Conservation (phyloP, 2,329 filamentous ascomycete species). For the Hirsutella thompsonii region DNA sequence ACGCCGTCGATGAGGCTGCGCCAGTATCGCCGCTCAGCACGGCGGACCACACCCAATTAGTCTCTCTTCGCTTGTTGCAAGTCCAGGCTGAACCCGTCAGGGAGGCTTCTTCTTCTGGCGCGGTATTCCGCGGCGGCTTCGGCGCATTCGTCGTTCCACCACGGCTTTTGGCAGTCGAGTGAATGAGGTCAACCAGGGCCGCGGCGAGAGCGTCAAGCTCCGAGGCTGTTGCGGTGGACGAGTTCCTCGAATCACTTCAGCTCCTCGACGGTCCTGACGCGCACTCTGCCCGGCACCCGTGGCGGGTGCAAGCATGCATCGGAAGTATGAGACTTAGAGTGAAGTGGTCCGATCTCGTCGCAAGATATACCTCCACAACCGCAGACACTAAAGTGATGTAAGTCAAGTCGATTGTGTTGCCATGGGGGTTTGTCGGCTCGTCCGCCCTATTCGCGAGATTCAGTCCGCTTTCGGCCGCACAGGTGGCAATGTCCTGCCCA, state of each 20-base stretch:
- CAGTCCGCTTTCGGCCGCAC: conserved; percentile 5
- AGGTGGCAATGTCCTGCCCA: conserved; percentile 6
- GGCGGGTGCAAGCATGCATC: conserved; percentile 1
- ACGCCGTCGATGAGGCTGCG: conserved; percentile 6
- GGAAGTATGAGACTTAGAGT: conserved; percentile 6
- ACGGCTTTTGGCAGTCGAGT: conserved; percentile 5
- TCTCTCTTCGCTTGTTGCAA: conserved; percentile 5
- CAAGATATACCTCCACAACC: conserved; percentile 7
- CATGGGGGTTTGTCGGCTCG: conserved; percentile 8
- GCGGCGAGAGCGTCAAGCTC: conserved; percentile 4
- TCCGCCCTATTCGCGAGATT: conserved; percentile 6
- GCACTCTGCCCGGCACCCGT: conserved; percentile 4
- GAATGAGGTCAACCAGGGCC: conserved; percentile 3
- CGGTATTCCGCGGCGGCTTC: conserved; percentile 4
- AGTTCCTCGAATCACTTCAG: conserved; percentile 6
- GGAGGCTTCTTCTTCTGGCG: conserved; percentile 5
- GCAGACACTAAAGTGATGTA: conserved; percentile 7
- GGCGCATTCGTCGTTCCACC: conserved; percentile 8
- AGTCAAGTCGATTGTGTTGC: conserved; percentile 8
- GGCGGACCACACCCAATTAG: conserved; percentile 5
- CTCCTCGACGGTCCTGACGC: conserved; percentile 7
- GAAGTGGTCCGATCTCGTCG: conserved; percentile 9
- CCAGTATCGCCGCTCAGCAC: conserved; percentile 6
- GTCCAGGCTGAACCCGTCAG: conserved; percentile 5
- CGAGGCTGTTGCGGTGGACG: conserved; percentile 3